Percentiles rank a stretch among this genome's conserved stretches.
Evolutionary conservation across 192 early-diverging fungal species (phyloP).

Genomic region (Podochytrium sp.): DNA sequence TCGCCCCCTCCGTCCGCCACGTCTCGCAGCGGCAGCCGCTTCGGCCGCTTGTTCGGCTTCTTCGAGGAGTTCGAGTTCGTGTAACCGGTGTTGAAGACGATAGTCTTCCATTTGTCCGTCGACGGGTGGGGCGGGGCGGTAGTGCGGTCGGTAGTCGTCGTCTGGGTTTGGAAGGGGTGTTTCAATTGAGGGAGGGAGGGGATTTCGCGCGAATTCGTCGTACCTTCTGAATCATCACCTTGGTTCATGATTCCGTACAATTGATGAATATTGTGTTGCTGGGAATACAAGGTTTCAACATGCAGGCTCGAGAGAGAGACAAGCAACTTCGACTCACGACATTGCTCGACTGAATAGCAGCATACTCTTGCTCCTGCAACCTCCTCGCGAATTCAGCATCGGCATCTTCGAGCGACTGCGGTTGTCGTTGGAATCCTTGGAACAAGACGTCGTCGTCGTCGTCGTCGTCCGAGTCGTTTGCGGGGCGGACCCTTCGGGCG

Average conservation of each 20-base stretch:
- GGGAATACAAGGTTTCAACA: background rate
- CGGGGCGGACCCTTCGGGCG: background rate
- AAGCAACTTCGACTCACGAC: background rate
- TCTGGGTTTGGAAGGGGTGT: too few species aligned
- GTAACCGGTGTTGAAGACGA: background rate
- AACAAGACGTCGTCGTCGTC: background rate
- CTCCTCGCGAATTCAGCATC: slow-evolving; percentile 1
- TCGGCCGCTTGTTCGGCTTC: background rate
- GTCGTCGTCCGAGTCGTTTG: background rate
- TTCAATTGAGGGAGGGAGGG: too few species aligned
- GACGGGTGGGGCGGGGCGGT: too few species aligned
- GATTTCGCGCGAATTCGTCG: background rate
- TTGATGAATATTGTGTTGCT: background rate
- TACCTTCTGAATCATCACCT: background rate
- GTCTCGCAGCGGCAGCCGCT: background rate
- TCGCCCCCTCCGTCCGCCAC: background rate
- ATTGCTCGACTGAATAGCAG: slow-evolving; percentile 3
- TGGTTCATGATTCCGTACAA: background rate
- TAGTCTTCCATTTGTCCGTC: slow-evolving; percentile 2
- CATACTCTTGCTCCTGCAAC: slow-evolving; percentile 19
- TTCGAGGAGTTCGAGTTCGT: background rate
- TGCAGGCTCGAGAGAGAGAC: background rate
- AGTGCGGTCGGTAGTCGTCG: too few species aligned
- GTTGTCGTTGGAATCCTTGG: background rate
- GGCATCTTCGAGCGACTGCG: background rate